Evolutionary conservation across 805 yeast genomes (phyloP).

Genomic region (Pichia californica): DNA sequence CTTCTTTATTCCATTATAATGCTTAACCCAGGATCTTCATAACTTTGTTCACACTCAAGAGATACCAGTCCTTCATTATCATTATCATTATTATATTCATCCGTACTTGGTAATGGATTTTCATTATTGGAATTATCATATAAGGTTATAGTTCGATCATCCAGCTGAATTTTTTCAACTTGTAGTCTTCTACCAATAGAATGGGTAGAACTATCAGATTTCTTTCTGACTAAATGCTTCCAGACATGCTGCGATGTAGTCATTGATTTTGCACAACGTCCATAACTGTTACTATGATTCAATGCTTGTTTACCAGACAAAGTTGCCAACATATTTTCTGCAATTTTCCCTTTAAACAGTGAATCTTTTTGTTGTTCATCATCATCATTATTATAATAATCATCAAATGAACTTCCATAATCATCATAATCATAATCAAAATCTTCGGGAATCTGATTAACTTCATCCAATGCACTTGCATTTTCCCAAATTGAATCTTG

Average conservation of each 20-base stretch:
- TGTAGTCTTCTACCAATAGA: not conserved
- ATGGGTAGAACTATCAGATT: not conserved
- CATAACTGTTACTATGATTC: not conserved
- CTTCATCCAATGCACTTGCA: slow-evolving; percentile 25
- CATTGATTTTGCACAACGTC: too few relatives aligned
- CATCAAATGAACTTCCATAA: not conserved
- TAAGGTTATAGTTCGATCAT: slow-evolving; percentile 27
- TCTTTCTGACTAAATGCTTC: slow-evolving; percentile 3
- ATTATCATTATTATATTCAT: not conserved
- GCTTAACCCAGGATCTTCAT: not conserved
- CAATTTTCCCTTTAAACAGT: too few relatives aligned
- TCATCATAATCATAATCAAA: slow-evolving; percentile 21
- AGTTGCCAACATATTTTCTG: too few relatives aligned
- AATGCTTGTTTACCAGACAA: too few relatives aligned
- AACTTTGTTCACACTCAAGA: not conserved
- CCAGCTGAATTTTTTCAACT: slow-evolving; percentile 14
- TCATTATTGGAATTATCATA: slow-evolving; percentile 18
- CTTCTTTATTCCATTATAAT: slow-evolving; percentile 7
- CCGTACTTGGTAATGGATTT: too few relatives aligned
- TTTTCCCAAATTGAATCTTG: slow-evolving; percentile 6
- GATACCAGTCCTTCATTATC: not conserved
- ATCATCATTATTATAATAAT: not conserved
- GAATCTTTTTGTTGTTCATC: too few relatives aligned
- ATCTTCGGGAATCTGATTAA: slow-evolving; percentile 33
- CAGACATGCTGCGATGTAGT: slow-evolving; percentile 9